phyloP scores from a whole-genome alignment of 2,329 filamentous ascomycete species.

The Fusarium domesticum region DNA sequence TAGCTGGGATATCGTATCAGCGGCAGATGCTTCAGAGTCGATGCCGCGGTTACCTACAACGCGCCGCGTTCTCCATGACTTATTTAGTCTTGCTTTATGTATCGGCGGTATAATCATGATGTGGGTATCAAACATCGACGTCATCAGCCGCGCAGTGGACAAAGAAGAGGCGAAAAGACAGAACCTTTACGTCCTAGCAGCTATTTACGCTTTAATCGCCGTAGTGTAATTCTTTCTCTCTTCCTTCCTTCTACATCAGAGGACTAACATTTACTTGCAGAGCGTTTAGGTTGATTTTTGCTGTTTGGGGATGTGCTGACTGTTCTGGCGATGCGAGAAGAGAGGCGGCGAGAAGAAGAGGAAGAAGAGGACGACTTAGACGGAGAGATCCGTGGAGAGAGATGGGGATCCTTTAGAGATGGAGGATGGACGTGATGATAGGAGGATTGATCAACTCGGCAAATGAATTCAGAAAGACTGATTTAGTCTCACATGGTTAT shows the following conservation, averaged over 20 bases:
- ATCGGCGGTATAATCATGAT: conserved; percentile 36
- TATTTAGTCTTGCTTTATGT: conserved; percentile 33
- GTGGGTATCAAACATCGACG: conserved; percentile 31
- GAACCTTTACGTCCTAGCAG: conserved; percentile 18
- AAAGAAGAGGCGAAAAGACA: conserved; percentile 13
- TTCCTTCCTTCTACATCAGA: not conserved
- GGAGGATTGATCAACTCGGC: not conserved
- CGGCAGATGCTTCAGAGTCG: conserved; percentile 26
- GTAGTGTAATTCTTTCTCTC: conserved; percentile 25
- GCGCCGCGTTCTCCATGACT: conserved; percentile 33
- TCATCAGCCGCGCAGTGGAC: conserved; percentile 4
- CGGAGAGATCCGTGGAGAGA: conserved; percentile 22
- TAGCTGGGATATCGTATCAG: conserved; percentile 36
- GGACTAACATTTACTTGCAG: conserved; percentile 15
- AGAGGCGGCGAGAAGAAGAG: conserved; percentile 15
- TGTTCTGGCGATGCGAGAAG: conserved; percentile 26
- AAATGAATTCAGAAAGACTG: not conserved
- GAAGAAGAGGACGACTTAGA: conserved; percentile 10
- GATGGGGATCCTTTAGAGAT: conserved; percentile 18
- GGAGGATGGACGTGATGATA: conserved; percentile 7
- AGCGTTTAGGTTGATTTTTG: conserved; percentile 29
- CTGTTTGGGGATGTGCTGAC: conserved; percentile 30
- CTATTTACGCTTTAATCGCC: conserved; percentile 22
- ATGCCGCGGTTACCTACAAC: conserved; percentile 29
- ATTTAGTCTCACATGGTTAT: too few species aligned